Base-by-base conservation (phyloP, 2,329 filamentous ascomycete species). In the Aspergillus sp. region DNA sequence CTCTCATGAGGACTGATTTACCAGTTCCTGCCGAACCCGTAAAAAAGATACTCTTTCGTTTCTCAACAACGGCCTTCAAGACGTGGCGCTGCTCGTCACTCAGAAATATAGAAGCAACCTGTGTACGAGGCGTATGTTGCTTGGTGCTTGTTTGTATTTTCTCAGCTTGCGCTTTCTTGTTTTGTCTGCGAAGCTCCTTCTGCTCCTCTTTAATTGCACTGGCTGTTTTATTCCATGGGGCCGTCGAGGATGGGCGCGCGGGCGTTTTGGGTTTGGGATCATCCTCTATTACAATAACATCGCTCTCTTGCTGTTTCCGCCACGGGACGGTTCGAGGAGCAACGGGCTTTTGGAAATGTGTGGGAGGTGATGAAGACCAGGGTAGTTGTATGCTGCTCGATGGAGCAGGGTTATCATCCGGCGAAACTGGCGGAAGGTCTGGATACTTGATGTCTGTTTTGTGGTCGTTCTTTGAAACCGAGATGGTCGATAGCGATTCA, bases 21-120 rank as follows among this genome's bases (percentile, higher is more conserved):
- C 95, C 95, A 4, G 95, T 97, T 81, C 86, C 92, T 57, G 95
- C 95, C 58, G 95, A 96, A 66, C 95, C 95, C 1, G 95, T 99
- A 74, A 99, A 99, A 79, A 99, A 99, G 2, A 97, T 93, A 66
- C 93, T 98, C 72, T 92, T 89, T 58, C 84, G 84, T 62, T 90
- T 79, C 20, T 95, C 84, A 7, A 91, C 83, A 9, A 99, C 93
- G 18, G 97, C 80, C 45, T 91, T 86, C 56, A 96, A 80, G 11
- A 99, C 91, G 57, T 90, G 86, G 58, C 85, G 83, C 74, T 99
- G 95, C 71, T 99, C 95, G 12, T 89, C 84, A 70, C 91, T 97
- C 36, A 99, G 80, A 55, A 88, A 87, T 9, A 96, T 83, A 9
- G 82, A 76, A 24, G 84, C 76, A 55, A 84, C 73, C 59, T 67